These are phyloP conservation scores for Alternaria brassicae DNA, from an alignment of 2,329 filamentous ascomycete genomes.

Conservation along the genomic window DNA sequence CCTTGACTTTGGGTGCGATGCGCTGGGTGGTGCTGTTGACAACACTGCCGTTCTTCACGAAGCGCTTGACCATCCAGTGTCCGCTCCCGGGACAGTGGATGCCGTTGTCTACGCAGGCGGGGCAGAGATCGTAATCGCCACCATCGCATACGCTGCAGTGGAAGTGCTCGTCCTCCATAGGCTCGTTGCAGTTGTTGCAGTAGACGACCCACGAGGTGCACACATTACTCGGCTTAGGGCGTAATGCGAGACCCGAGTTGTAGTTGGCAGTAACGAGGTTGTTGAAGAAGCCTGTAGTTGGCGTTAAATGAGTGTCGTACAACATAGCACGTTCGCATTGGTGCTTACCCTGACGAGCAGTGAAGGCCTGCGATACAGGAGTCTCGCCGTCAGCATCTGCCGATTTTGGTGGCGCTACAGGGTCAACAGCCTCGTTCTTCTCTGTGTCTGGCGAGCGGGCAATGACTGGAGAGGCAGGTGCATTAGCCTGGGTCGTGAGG, in stretches of 20 bases:
- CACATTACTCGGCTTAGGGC: conserved; percentile 48
- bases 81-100: conserved; percentile 77
- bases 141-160: conserved; percentile 94
- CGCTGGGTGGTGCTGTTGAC: conserved; percentile 86
- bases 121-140: conserved; percentile 94
- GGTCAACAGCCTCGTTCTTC: conserved; percentile 26
- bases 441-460: conserved; percentile 36
- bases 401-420: conserved; percentile 32
- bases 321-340: neutral
- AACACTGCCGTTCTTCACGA: conserved; percentile 77
- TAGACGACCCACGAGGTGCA: conserved; percentile 76
- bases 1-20: conserved; percentile 69
- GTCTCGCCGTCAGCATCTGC: conserved; percentile 45
- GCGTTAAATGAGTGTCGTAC: conserved; percentile 17
- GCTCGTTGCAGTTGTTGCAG: conserved; percentile 87
- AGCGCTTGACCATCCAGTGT: conserved; percentile 96
- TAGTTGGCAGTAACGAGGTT: conserved; percentile 37
- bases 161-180: conserved; percentile 83
- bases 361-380: conserved; percentile 53
- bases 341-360: conserved; percentile 42
- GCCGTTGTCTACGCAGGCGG: conserved; percentile 76
- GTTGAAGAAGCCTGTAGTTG: conserved; percentile 38
- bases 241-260: conserved; percentile 47
- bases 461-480: conserved; percentile 38
- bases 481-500: conserved; percentile 27